A percentile compares a stretch with the other conserved stretches of the same genome.
Evolutionary conservation across 129 eudicot species (phyloP).

Genomic region (Chrysanthemum seticuspe): DNA sequence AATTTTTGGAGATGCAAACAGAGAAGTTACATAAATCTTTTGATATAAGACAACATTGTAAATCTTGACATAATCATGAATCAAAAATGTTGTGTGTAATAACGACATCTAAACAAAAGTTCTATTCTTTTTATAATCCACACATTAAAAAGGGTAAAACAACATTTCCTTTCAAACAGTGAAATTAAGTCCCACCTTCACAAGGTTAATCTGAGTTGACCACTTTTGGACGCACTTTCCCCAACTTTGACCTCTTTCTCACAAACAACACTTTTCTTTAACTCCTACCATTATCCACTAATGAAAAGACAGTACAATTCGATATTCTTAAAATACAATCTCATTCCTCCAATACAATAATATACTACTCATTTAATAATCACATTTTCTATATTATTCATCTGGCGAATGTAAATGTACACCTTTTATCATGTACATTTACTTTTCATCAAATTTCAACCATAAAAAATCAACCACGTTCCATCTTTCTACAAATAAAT

Average conservation of each 20-base stretch:
- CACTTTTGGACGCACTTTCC: slow-evolving; percentile 27
- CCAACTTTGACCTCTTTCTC: slow-evolving; percentile 29
- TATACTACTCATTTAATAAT: background rate
- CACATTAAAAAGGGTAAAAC: background rate
- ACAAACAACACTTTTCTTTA: background rate
- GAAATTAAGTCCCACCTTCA: slow-evolving; percentile 23
- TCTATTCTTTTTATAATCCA: too few species aligned
- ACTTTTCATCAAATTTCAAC: too few species aligned
- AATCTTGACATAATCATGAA: too few species aligned
- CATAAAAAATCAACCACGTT: too few species aligned
- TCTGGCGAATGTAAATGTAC: too few species aligned
- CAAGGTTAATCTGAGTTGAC: slow-evolving; percentile 28
- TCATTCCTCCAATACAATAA: background rate
- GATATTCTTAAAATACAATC: background rate
- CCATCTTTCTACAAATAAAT: too few species aligned
- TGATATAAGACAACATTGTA: too few species aligned
- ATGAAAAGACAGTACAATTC: slow-evolving; percentile 5
- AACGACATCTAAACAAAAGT: too few species aligned
- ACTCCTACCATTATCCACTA: slow-evolving; percentile 22
- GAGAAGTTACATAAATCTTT: too few species aligned
- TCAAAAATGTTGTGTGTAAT: background rate
- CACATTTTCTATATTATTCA: background rate
- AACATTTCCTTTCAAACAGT: background rate
- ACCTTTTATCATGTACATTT: too few species aligned
- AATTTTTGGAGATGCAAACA: too few species aligned